A percentile compares a stretch with the other conserved stretches of the same genome.
Evolutionary conservation across 352 stramenopile genomes (phyloP).

Genomic region (Phytophthora megakarya): DNA sequence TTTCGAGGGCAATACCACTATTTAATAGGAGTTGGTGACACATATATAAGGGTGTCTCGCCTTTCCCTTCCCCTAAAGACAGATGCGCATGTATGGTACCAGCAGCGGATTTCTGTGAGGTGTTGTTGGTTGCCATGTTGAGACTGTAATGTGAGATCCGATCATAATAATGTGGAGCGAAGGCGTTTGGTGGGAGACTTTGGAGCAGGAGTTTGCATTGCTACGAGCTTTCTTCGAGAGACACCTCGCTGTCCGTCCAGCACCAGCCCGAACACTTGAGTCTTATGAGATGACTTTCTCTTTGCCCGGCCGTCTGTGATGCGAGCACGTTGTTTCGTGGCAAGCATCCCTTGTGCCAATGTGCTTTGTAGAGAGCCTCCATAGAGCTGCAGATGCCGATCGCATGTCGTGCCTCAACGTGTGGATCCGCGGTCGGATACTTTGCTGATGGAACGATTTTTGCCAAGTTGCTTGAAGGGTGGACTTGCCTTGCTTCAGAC

Average conservation of each 20-base stretch:
- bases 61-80: conserved; percentile 33
- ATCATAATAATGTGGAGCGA: conserved; percentile 5
- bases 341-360: conserved; percentile 13
- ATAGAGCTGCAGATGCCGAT: not conserved
- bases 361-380: conserved; percentile 22
- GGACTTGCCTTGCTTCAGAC: conserved; percentile 12
- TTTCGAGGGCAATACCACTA: not conserved
- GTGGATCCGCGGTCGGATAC: conserved; percentile 17
- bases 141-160: conserved; percentile 9
- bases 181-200: conserved; percentile 17
- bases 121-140: conserved; percentile 31
- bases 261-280: conserved; percentile 16
- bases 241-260: conserved; percentile 20
- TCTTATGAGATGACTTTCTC: conserved; percentile 7
- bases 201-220: conserved; percentile 12
- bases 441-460: conserved; percentile 1
- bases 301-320: conserved; percentile 25
- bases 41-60: conserved; percentile 6
- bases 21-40: not conserved
- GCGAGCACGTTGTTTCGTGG: conserved; percentile 29
- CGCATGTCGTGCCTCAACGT: conserved; percentile 23
- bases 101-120: conserved; percentile 25
- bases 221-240: conserved; percentile 1
- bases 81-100: conserved; percentile 22
- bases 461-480: conserved; percentile 19